These are phyloP conservation scores for Crassisporium funariophilum DNA, from an alignment of 768 basidiomycete genomes.

Conservation along the genomic window DNA sequence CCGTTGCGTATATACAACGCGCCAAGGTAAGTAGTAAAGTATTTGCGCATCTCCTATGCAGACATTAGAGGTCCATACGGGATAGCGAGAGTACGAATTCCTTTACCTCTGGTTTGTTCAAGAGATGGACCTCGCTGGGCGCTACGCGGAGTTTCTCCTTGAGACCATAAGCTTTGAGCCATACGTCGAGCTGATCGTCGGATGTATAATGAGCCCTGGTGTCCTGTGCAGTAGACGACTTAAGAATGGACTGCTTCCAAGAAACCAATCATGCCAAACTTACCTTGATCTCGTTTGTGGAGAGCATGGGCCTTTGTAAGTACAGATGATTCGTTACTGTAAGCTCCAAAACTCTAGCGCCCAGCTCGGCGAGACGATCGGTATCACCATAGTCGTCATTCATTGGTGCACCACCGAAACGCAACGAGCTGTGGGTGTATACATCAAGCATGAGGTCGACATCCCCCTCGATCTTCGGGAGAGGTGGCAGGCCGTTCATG, in stretches of 20 bases:
- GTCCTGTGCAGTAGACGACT: constrained; percentile 20
- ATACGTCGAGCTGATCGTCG: constrained; percentile 42
- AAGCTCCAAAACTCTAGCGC: constrained; percentile 52
- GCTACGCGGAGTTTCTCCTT: constrained; percentile 54
- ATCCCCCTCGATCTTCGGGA: constrained; percentile 60
- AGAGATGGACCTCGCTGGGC: constrained; percentile 34
- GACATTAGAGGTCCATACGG: constrained; percentile 1
- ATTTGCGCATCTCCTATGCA: constrained; percentile 52
- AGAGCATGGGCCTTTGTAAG: constrained; percentile 43
- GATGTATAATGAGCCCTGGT: constrained; percentile 34
- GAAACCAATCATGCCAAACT: no score
- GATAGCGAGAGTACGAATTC: not conserved
- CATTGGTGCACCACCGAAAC: constrained; percentile 21
- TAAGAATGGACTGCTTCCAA: not conserved
- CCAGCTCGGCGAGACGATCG: constrained; percentile 61
- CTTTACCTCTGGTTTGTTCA: constrained; percentile 21
- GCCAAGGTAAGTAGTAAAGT: constrained; percentile 66
- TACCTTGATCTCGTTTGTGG: constrained; percentile 47
- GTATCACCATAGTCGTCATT: constrained; percentile 59
- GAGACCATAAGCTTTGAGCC: constrained; percentile 55
- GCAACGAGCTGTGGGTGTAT: constrained; percentile 50
- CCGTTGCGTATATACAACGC: constrained; percentile 67
- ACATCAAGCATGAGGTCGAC: constrained; percentile 58
- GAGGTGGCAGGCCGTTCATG: constrained; percentile 40
- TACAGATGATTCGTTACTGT: constrained; percentile 55